Evolutionary conservation across 352 stramenopile species (phyloP), one percentile per base, ranked within the genome.

Genomic region (Pythium oligandrum): DNA sequence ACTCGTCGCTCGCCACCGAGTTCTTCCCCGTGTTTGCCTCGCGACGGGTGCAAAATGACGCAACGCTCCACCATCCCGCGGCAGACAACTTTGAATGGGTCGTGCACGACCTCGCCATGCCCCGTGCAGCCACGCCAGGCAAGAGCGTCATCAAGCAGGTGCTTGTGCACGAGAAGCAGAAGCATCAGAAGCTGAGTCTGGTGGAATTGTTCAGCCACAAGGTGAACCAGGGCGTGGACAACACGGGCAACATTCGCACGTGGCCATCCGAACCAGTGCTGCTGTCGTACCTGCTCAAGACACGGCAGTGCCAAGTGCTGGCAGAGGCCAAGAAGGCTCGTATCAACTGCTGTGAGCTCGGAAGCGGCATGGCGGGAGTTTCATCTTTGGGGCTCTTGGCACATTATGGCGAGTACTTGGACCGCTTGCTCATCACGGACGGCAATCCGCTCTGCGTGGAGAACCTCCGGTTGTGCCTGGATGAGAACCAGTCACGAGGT

Each of bases 221-320:
- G 35, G 64, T 88, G 54, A 88, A 93, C 44, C 43, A 81, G 30
- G 82, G 78, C 11, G 84, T 95, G 36, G 84, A 95, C 67, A 95
- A 95, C 68, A 95, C 84, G 39, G 84, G 84, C 35, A 95, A 95
- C 66, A 88, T 95, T 46, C 80, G 83, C 26, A 93, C 78, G 48
- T 95, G 84, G 84, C 81, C 84, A 33, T 88, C 76, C 3, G 84
- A 95, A 61, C 71, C 84, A 56, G 65, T 92, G 26, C 38, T 95
- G 51, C 70, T 95, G 6, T 71, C 66, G 7, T 78, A 86, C 42
- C 12, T 95, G 39, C 63, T 95, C 30, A 60, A 65, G 32, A 73
- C 72, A 7, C 33, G 60, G 26, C 48, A 83, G 0, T 76, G 55
- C 26, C 51, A 70, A 26, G 32, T 55, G 3, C 44, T 84, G 68